Percentiles rank a stretch among this genome's conserved stretches.
These are phyloP conservation scores for Phaeoacremonium minimum DNA, from an alignment of 2,329 filamentous ascomycete species.

Conservation along the genomic window DNA sequence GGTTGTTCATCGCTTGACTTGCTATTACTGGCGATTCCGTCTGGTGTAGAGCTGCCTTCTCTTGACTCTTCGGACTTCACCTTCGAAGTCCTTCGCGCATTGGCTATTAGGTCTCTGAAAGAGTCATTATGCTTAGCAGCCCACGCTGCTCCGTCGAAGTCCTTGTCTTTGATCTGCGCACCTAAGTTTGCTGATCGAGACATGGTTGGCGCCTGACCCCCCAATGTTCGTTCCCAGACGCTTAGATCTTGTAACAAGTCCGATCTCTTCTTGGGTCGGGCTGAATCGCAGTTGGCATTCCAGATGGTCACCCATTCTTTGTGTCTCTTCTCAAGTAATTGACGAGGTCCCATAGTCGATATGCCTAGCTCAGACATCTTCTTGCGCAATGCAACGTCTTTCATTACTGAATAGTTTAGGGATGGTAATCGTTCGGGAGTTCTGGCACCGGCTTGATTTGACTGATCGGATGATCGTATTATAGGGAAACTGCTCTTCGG, in stretches of 20 bases:
- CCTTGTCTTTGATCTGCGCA: constrained; percentile 72
- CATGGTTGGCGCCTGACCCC: constrained; percentile 46
- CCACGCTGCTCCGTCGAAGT: constrained; percentile 81
- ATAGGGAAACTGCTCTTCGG: too few species aligned
- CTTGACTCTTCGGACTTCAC: constrained; percentile 39
- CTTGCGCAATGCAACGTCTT: constrained; percentile 70
- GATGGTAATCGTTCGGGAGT: constrained; percentile 66
- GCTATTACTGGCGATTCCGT: too few species aligned
- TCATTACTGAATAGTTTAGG: constrained; percentile 84
- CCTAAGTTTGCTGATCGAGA: constrained; percentile 29
- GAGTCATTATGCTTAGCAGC: constrained; percentile 66
- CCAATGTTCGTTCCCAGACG: constrained; percentile 81
- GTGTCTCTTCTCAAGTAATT: constrained; percentile 73
- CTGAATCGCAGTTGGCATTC: constrained; percentile 95
- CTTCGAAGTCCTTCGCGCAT: constrained; percentile 66
- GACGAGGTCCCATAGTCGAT: constrained; percentile 62
- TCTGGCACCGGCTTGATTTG: constrained; percentile 24
- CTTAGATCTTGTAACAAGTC: constrained; percentile 78
- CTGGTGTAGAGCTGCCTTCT: too few species aligned
- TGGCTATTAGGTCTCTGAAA: constrained; percentile 76
- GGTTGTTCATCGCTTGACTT: too few species aligned
- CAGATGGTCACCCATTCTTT: constrained; percentile 93
- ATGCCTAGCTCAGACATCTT: constrained; percentile 81
- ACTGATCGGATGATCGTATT: constrained; percentile 11
- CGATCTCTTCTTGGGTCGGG: constrained; percentile 61